Conservation (phyloP, 768 basidiomycete genomes). For the Sarcodon aspratus region DNA sequence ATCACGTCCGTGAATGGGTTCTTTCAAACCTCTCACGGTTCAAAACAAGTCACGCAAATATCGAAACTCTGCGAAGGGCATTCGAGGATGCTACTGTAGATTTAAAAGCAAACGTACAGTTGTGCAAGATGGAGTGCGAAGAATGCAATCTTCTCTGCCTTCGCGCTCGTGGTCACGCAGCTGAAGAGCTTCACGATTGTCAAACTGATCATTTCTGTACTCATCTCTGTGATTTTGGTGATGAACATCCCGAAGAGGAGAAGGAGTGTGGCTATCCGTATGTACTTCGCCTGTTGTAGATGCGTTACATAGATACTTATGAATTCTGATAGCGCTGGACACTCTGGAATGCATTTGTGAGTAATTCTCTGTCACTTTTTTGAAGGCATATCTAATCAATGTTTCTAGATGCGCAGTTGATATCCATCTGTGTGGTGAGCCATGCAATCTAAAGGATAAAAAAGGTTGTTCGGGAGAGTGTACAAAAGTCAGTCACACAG, state of each 20-base stretch:
- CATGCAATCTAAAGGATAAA: conserved; percentile 32
- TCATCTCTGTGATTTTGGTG: conserved; percentile 30
- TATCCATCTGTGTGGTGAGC: conserved; percentile 41
- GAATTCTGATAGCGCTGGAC: conserved; percentile 35
- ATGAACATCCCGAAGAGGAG: conserved; percentile 18
- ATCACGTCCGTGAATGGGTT: conserved; percentile 42
- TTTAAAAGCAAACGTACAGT: conserved; percentile 30
- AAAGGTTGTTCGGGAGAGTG: conserved; percentile 42
- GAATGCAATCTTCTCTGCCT: conserved; percentile 40
- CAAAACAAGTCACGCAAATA: conserved; percentile 26
- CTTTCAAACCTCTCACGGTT: conserved; percentile 37
- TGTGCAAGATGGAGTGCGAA: conserved; percentile 38
- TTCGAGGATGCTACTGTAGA: conserved; percentile 33
- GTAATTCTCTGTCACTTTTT: conserved; percentile 5
- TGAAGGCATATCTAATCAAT: background rate
- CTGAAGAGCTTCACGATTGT: conserved; percentile 34
- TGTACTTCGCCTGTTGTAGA: conserved; percentile 8
- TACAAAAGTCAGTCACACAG: conserved; percentile 27
- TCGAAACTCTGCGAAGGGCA: conserved; percentile 31
- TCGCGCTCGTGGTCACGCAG: conserved; percentile 27
- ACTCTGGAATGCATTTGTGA: conserved; percentile 44
- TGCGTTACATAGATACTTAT: background rate
- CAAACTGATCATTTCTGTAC: conserved; percentile 35
- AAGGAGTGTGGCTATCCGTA: conserved; percentile 36
- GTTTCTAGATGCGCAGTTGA: conserved; percentile 37